Base-by-base conservation (phyloP, 2,329 filamentous ascomycete genomes). In the Microascus cirrosus region DNA sequence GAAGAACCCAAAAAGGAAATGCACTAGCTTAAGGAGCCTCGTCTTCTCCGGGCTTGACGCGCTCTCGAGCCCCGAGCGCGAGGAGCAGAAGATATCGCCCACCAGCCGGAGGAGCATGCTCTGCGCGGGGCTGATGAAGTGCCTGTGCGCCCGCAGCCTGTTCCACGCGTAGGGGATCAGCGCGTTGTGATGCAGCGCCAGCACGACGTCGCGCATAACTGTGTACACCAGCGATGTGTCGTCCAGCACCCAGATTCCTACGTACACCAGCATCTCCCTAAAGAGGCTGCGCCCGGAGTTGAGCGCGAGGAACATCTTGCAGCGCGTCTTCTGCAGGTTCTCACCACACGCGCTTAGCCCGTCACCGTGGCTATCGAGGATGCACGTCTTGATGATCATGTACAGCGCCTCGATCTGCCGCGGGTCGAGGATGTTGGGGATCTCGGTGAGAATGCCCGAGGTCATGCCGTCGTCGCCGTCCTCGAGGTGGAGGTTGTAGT, bases 331-430 rank as follows among this genome's bases (percentile, higher is more conserved):
- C 70, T 96, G 91, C 72, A 96, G 85, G 67, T 93, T 95, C 67
- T 90, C 88, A 20, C 86, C 86, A 13, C 80, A 80, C 11, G 76
- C 71, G 52, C 85, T 87, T 8, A 83, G 73, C 0, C 85, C 83
- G 18, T 32, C 51, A 60, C 88, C 89, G 60, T 83, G 78, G n/a
- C 84, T 85, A 65, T 95, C 89, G 24, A 96, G 84, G 57, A 97
- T 95, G 61, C 92, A 95, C 15, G 90, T 92, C 75, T 96, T 96
- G 65, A 97, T 87, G 60, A 96, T 95, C 92, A 96, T 96, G 58
- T 95, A 93, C 57, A 97, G 75, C 6, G 94, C 92, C 71, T 97
- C 93, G 57, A 96, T 96, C 71, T 97, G 93, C 58, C 91, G 92
- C 0, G 93, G 93, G 51, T 95, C 92, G 34, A 97, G 78, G 42